These are phyloP conservation scores for Pestalotiopsis sp. DNA, from an alignment of 2,329 filamentous ascomycete genomes.

Conservation along the genomic window DNA sequence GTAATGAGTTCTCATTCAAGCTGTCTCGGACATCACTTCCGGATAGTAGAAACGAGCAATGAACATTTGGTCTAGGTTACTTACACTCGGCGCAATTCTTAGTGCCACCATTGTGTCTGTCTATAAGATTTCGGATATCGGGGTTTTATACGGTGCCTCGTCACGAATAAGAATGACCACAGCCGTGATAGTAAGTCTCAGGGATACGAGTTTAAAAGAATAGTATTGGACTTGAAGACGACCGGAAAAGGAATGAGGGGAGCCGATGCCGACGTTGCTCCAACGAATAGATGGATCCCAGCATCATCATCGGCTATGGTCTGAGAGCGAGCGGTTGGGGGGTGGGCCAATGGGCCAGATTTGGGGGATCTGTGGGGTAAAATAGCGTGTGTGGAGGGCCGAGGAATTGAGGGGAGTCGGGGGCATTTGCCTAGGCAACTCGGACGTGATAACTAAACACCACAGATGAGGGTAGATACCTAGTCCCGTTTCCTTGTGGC, in stretches of 20 bases:
- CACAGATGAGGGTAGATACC: too few species aligned
- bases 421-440: neutral
- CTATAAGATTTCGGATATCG: neutral
- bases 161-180: neutral
- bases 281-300: neutral
- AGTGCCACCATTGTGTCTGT: slow-evolving; percentile 31
- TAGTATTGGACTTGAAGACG: neutral
- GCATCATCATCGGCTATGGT: neutral
- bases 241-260: neutral
- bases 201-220: neutral
- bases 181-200: neutral
- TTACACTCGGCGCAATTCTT: slow-evolving; percentile 38
- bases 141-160: neutral
- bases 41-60: neutral
- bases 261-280: neutral
- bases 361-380: neutral
- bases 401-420: neutral
- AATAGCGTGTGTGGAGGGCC: neutral
- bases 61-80: slow-evolving; percentile 17
- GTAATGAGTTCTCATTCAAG: neutral
- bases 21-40: too few species aligned
- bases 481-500: too few species aligned
- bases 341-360: neutral
- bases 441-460: neutral
- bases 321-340: neutral